Evolutionary conservation across 768 basidiomycete genomes (phyloP), one percentile per base, ranked within the genome.

Genomic region (Daedalea quercina): DNA sequence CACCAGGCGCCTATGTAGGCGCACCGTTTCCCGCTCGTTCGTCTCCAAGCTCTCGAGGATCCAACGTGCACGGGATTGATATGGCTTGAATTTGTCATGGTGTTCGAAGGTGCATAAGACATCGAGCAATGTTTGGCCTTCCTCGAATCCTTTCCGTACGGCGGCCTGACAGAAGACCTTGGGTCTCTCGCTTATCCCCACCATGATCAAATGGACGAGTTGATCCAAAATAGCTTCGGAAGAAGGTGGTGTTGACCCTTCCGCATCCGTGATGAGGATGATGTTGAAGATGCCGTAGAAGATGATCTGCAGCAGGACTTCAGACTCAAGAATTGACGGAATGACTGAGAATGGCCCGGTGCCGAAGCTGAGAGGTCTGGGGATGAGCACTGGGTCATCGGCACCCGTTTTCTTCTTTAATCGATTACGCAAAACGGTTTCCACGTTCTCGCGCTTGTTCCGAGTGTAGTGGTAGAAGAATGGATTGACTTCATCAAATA

Each of bases 391-490:
- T 0, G 84, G 79, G 58, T 91, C 83, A 47, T 72, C 64, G 42
- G 76, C 69, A 45, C 82, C 80, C 0, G 76, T 78, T 58, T 74
- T 75, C 73, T 84, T 87, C 74, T 79, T 84, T 48, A 84, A 60
- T 42, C 90, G 76, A 45, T 75, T 78, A 54, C 81, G 76, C 45
- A 94, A 70, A 3, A 88, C 78, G 40, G 75, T 80, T 62, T 94
- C 92, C 23, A 92, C 95, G 65, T 94, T 90, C 61, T 95, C 91
- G 37, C 94, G 80, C 60, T 91, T 85, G 70, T 98, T 98, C 37
- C 94, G 78, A 15, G 90, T 87, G 66, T 96, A 97, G 64, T 97
- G 94, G 64, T 87, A 90, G 73, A 94, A 96, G 71, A 94, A 96
- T 0, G 94, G 94, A 61, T 97, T 89, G 57, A 97, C 87, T 57